phyloP scores from a whole-genome alignment of 495 filamentous ascomycete genomes.

The Hypomontagnella submonticulosa region DNA sequence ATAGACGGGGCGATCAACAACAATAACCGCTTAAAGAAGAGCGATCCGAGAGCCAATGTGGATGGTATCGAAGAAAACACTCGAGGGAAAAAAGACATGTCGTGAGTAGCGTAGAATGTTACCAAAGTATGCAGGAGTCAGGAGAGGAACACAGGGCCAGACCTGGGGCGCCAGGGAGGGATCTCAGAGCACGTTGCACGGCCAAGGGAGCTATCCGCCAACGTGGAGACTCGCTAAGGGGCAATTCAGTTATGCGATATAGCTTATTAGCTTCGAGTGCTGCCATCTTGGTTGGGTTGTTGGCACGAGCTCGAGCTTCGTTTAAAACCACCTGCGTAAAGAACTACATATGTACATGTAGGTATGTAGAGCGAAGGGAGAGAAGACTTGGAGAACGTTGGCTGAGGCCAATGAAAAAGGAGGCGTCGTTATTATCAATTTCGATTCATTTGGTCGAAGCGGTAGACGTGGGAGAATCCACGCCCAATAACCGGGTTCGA shows the following conservation, averaged over 20 bases:
- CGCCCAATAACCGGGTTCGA: slow-evolving; percentile 38
- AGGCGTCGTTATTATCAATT: slow-evolving; percentile 26
- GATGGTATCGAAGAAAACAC: slow-evolving; percentile 8
- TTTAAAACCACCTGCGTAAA: neutral
- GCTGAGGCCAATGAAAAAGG: slow-evolving; percentile 3
- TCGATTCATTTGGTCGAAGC: slow-evolving; percentile 29
- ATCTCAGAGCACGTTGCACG: slow-evolving; percentile 40
- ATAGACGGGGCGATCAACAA: slow-evolving; percentile 15
- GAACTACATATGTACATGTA: neutral
- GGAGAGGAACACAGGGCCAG: slow-evolving; percentile 9
- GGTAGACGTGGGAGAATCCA: slow-evolving; percentile 13
- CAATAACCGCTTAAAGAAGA: slow-evolving; percentile 7
- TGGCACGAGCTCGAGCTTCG: neutral
- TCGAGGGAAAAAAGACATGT: slow-evolving; percentile 18
- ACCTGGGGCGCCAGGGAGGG: slow-evolving; percentile 37
- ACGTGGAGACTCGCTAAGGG: slow-evolving; percentile 28
- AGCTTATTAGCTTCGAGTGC: slow-evolving; percentile 6
- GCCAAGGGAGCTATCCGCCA: slow-evolving; percentile 30
- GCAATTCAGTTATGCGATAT: slow-evolving; percentile 5
- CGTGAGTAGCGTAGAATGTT: slow-evolving; percentile 28
- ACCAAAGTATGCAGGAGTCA: slow-evolving; percentile 37
- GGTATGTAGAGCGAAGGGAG: neutral
- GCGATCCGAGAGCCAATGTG: slow-evolving; percentile 18
- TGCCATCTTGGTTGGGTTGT: slow-evolving; percentile 13
- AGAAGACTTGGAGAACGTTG: slow-evolving; percentile 7